phyloP scores from a whole-genome alignment of 1,139 yeast species.

The Magnusiomyces tetraspermus region DNA sequence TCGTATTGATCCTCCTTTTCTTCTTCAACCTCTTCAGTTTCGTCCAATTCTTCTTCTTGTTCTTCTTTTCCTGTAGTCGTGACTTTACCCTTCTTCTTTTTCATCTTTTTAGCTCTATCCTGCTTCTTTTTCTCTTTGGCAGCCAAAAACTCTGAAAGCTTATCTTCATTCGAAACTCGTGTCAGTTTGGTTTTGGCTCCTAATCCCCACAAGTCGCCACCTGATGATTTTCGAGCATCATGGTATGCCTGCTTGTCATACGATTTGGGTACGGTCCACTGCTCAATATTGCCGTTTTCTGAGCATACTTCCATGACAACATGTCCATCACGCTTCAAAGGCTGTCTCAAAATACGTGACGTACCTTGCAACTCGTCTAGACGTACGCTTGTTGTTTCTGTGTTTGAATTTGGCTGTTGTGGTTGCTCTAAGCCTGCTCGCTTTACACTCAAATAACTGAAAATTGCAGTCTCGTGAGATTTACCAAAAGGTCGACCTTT shows the following conservation, averaged over 20 bases:
- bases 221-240: conserved; percentile 75
- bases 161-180: conserved; percentile 3
- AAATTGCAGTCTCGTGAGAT: conserved; percentile 65
- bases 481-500: conserved; percentile 69
- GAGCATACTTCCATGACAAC: conserved; percentile 67
- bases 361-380: conserved; percentile 32
- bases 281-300: conserved; percentile 67
- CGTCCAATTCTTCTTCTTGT: conserved; percentile 4
- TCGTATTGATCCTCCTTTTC: conserved; percentile 9
- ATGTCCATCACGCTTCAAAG: conserved; percentile 73
- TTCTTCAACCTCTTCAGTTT: conserved; percentile 7
- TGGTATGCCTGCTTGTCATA: conserved; percentile 68
- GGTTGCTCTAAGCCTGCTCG: conserved; percentile 35
- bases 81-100: conserved; percentile 10
- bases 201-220: conserved; percentile 88
- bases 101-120: conserved; percentile 13
- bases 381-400: conserved; percentile 17
- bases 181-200: conserved; percentile 53
- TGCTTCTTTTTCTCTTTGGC: conserved; percentile 13
- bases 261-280: conserved; percentile 81
- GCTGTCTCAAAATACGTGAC: conserved; percentile 60
- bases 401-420: conserved; percentile 5
- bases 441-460: conserved; percentile 65
- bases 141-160: conserved; percentile 10
- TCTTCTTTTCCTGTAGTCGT: conserved; percentile 10